phyloP scores from a whole-genome alignment of 2,329 filamentous ascomycete genomes.

The Tolypocladium paradoxum region DNA sequence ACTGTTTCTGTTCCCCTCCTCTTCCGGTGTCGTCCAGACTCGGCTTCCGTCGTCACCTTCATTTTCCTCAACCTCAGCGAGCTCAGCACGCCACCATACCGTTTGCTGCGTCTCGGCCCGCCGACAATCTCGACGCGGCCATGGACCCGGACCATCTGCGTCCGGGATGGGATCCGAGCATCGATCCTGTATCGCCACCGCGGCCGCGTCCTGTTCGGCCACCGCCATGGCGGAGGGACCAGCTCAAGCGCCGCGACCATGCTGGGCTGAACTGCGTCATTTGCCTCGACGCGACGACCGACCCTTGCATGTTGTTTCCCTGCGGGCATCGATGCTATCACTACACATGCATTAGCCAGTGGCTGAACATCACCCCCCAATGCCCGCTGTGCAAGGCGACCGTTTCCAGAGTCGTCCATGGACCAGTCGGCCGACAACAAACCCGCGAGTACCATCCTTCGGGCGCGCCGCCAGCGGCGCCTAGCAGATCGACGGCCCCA shows the following conservation, averaged over 20 bases:
- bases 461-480: constrained; percentile 12
- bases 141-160: not conserved
- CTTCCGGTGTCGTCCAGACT: too few relatives aligned
- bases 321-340: constrained; percentile 78
- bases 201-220: not conserved
- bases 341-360: constrained; percentile 72
- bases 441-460: constrained; percentile 41
- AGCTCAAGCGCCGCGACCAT: not conserved
- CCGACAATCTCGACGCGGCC: not conserved
- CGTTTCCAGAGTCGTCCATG: constrained; percentile 53
- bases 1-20: too few relatives aligned
- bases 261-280: constrained; percentile 51
- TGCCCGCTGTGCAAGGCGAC: constrained; percentile 69
- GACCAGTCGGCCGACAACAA: constrained; percentile 36
- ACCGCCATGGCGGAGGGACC: not conserved
- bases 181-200: not conserved
- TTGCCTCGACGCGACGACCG: constrained; percentile 67
- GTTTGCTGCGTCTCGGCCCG: not conserved
- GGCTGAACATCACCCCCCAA: constrained; percentile 60
- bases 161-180: not conserved
- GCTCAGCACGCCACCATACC: not conserved
- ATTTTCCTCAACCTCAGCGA: not conserved
- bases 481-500: not conserved
- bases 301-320: constrained; percentile 60
- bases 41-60: not conserved